These are phyloP conservation scores for Calcarisporium arbuscula DNA, from an alignment of 2,329 filamentous ascomycete species.

Conservation along the genomic window DNA sequence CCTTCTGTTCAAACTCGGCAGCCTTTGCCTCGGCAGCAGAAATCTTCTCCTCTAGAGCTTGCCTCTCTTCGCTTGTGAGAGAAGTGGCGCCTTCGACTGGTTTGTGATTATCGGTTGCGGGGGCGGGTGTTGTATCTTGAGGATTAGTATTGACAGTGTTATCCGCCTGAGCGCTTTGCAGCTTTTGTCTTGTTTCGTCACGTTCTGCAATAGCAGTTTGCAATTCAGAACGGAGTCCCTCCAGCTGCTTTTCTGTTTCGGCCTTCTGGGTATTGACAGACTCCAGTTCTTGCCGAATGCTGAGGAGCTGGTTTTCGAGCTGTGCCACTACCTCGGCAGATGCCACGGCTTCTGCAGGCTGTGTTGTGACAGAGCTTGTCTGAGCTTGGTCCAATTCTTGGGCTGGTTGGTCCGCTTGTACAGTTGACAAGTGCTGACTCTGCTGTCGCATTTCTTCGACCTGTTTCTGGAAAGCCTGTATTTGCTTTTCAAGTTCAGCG, in stretches of 20 bases:
- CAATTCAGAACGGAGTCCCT: constrained; percentile 51
- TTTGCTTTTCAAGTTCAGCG: constrained; percentile 34
- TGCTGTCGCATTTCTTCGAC: constrained; percentile 32
- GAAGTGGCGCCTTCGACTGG: constrained; percentile 18
- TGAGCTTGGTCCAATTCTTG: too few relatives aligned
- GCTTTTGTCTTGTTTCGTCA: constrained; percentile 47
- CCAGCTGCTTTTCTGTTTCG: constrained; percentile 57
- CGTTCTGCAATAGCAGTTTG: constrained; percentile 56
- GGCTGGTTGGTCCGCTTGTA: too few relatives aligned
- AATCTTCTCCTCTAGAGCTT: constrained; percentile 56
- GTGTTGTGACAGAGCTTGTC: constrained; percentile 27
- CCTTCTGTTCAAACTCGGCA: constrained; percentile 57
- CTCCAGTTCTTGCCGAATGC: constrained; percentile 56
- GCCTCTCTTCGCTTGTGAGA: constrained; percentile 52
- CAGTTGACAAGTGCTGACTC: too few relatives aligned
- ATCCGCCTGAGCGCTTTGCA: constrained; percentile 16
- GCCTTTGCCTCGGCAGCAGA: constrained; percentile 55
- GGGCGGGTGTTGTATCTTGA: background rate
- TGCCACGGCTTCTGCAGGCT: constrained; percentile 28
- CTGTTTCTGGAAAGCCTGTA: constrained; percentile 36
- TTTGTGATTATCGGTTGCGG: constrained; percentile 4
- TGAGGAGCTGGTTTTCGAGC: constrained; percentile 43
- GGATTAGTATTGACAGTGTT: too few relatives aligned
- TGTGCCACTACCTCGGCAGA: constrained; percentile 40
- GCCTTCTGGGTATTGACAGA: constrained; percentile 62